Percentiles rank a stretch among this genome's conserved stretches.
Conservation (phyloP, 306 rosid genomes). For the Trichosanthes truncata region DNA sequence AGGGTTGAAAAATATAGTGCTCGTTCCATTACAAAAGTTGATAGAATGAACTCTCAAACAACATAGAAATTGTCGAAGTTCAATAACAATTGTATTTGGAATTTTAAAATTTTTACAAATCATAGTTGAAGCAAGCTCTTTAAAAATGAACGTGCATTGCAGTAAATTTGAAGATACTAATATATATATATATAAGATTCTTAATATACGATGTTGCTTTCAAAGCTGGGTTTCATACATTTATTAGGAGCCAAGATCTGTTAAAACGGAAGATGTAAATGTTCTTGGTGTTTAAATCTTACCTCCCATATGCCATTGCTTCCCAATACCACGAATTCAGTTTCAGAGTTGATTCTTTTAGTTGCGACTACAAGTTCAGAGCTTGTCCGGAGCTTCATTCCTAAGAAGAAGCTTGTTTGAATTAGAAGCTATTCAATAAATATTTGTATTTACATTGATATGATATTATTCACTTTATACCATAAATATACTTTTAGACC, state of each 20-base stretch:
- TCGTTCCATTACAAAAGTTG: background rate
- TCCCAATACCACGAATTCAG: conserved; percentile 71
- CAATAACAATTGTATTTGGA: background rate
- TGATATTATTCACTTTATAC: background rate
- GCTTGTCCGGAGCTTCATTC: conserved; percentile 19
- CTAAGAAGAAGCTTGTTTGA: conserved; percentile 12
- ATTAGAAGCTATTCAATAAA: background rate
- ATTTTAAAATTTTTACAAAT: background rate
- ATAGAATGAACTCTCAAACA: too few relatives aligned
- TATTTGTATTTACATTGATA: background rate
- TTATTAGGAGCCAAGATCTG: background rate
- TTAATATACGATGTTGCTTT: background rate
- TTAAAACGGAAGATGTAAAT: background rate
- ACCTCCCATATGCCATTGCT: conserved; percentile 93
- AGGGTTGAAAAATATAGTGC: background rate
- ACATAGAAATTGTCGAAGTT: background rate
- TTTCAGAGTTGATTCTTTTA: conserved; percentile 37
- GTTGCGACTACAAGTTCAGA: conserved; percentile 43
- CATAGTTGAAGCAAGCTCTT: background rate
- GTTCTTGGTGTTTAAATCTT: conserved; percentile 1
- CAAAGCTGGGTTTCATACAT: background rate
- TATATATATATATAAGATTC: background rate
- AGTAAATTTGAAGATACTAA: background rate
- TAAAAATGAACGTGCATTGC: background rate
- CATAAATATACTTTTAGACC: background rate